Base-by-base conservation (phyloP, 345 rosid species). In the Pistacia atlantica region DNA sequence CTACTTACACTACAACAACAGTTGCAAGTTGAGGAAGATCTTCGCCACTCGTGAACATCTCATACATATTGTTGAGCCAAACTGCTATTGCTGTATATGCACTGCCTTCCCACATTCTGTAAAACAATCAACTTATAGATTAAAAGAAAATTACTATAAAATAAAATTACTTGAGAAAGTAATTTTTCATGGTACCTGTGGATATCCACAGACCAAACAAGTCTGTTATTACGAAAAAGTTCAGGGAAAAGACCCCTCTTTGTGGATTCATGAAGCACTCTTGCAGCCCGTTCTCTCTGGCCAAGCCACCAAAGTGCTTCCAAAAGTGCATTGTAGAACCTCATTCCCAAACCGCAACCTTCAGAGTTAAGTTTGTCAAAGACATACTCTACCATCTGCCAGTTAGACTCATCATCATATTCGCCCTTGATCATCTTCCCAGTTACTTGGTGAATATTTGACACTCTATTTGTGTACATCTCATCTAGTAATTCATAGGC, bases 291-390 rank as follows among this genome's bases (percentile, higher is more conserved):
- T 83, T 90, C 91, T 86, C 80, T 92, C 86, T 91, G 98, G 77
- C 93, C 95, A 49, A 95, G 81, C 95, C 97, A 92, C 99, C 99
- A 95, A 73, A 92, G 95, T 59, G 98, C 95, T 83, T 95, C 99
- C 65, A 93, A 63, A 82, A 95, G 91, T 16, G 98, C 87, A 78
- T 92, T 95, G 80, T 93, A 92, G 83, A 95, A 93, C 88, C 97
- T 90, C 82, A 90, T 80, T 79, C 96, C 99, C 77, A 95, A 79
- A 75, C 90, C 91, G 80, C 91, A 90, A 73, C 97, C 98, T 88
- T 95, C 99, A 71, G 97, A 87, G 65, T 85, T 89, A 68, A 95
- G 90, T 73, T 93, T 95, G 82, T 93, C 97, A 78, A 92, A 85
- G 38, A 93, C 89, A 86, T 90, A 92, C 86, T 92, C 97, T 67